Evolutionary conservation across 805 yeast genomes (phyloP).

Genomic region (Komagataella kurtzmanii): DNA sequence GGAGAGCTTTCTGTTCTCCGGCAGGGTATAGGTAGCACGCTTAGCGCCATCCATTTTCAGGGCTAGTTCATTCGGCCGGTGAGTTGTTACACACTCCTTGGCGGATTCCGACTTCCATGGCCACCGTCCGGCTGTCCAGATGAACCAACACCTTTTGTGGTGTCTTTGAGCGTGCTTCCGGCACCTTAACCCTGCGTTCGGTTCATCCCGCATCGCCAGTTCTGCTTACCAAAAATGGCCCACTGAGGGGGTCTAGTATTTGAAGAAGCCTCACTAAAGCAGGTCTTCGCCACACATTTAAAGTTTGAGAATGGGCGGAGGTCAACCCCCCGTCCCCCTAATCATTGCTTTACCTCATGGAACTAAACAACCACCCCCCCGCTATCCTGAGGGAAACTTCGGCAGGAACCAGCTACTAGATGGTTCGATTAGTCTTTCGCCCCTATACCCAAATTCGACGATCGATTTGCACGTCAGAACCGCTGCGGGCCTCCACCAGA

Average conservation of each 20-base stretch:
- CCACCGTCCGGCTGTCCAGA: constrained; percentile 39
- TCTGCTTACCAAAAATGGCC: constrained; percentile 33
- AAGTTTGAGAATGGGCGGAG: too few relatives aligned
- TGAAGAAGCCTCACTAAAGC: too few relatives aligned
- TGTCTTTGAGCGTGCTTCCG: neutral
- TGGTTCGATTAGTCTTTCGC: constrained; percentile 30
- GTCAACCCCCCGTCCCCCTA: too few relatives aligned
- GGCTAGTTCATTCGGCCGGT: too few relatives aligned
- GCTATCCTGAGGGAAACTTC: constrained; percentile 27
- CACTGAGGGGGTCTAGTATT: constrained; percentile 19
- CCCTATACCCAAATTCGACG: constrained; percentile 30
- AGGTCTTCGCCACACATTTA: too few relatives aligned
- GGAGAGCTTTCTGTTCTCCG: too few relatives aligned
- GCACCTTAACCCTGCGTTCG: constrained; percentile 22
- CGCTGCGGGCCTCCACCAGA: constrained; percentile 32
- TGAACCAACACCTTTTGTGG: constrained; percentile 1
- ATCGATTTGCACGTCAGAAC: constrained; percentile 31
- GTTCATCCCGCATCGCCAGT: constrained; percentile 33
- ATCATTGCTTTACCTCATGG: constrained; percentile 22
- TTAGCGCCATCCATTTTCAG: too few relatives aligned
- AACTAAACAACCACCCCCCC: constrained; percentile 25
- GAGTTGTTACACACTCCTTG: too few relatives aligned
- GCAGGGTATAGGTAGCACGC: too few relatives aligned
- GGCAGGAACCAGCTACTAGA: constrained; percentile 29
- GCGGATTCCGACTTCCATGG: constrained; percentile 40